Percentiles rank a stretch among this genome's conserved stretches.
These are phyloP conservation scores for Scopulariopsis brevicaulis DNA, from an alignment of 2,329 filamentous ascomycete genomes.

Conservation along the genomic window DNA sequence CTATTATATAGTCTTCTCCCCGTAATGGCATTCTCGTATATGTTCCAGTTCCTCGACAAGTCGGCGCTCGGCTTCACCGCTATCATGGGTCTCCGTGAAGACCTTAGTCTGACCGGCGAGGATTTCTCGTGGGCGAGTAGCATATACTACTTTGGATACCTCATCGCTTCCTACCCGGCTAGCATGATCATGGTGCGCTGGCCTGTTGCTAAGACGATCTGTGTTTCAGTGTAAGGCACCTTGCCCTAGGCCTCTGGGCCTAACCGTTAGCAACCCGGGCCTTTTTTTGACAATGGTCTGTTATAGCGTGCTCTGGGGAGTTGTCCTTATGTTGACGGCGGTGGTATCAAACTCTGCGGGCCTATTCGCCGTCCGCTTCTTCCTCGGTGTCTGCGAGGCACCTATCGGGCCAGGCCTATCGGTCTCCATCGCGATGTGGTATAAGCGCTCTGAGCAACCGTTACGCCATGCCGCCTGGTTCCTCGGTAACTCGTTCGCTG, in stretches of 20 bases:
- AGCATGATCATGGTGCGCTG: conserved; percentile 10
- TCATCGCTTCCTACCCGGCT: conserved; percentile 15
- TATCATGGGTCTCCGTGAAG: conserved; percentile 33
- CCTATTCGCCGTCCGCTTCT: conserved; percentile 24
- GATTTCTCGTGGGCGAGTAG: conserved; percentile 35
- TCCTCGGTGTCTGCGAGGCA: conserved; percentile 33
- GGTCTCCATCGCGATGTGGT: conserved; percentile 33
- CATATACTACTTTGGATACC: conserved; percentile 38
- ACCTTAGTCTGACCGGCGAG: conserved; percentile 30
- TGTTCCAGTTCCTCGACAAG: conserved; percentile 52
- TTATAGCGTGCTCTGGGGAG: neutral
- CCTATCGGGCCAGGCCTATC: conserved; percentile 35
- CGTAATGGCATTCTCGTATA: conserved; percentile 38
- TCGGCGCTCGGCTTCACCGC: conserved; percentile 39
- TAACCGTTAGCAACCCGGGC: too few species aligned
- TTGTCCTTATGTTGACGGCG: conserved; percentile 11
- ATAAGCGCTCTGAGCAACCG: neutral
- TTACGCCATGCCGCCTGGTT: conserved; percentile 1
- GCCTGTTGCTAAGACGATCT: conserved; percentile 12
- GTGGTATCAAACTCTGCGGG: conserved; percentile 8
- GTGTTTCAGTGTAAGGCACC: conserved; percentile 9
- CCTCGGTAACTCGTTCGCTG: conserved; percentile 5
- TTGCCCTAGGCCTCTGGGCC: too few species aligned
- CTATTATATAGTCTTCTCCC: conserved; percentile 31
- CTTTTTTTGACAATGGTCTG: too few species aligned